Evolutionary conservation across 345 rosid genomes (phyloP).

Genomic region (Streptanthus diversifolius): DNA sequence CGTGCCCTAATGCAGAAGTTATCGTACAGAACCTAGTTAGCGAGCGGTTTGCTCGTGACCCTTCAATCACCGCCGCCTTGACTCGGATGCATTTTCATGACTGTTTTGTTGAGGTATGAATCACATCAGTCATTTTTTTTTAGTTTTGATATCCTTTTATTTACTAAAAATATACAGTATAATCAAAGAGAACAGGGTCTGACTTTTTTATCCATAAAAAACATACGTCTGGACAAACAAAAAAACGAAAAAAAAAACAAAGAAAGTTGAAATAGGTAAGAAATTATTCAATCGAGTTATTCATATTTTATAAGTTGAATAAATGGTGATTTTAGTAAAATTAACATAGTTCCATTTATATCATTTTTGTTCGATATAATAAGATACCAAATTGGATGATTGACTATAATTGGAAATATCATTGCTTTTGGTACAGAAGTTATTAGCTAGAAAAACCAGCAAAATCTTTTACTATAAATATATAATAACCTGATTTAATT

Average conservation of each 20-base stretch:
- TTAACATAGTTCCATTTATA: too few species aligned
- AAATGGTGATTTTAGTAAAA: background rate
- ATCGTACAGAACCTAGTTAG: slow-evolving; percentile 13
- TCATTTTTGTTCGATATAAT: too few species aligned
- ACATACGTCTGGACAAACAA: too few species aligned
- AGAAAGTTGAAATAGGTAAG: background rate
- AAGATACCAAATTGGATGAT: too few species aligned
- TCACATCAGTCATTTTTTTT: background rate
- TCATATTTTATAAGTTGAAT: background rate
- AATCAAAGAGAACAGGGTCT: background rate
- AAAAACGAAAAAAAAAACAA: background rate
- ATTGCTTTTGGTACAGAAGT: too few species aligned
- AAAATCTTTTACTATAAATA: background rate
- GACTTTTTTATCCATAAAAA: too few species aligned
- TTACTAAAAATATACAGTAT: background rate
- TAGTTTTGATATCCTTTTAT: background rate
- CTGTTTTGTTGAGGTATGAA: slow-evolving; percentile 30
- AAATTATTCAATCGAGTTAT: background rate
- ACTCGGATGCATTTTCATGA: slow-evolving; percentile 38
- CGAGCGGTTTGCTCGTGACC: slow-evolving; percentile 14
- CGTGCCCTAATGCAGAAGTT: slow-evolving; percentile 25
- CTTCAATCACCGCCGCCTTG: slow-evolving; percentile 28
- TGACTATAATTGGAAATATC: too few species aligned
- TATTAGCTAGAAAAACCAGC: too few species aligned
- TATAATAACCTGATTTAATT: background rate